Conservation (phyloP, 2,329 filamentous ascomycete genomes). For the Penicillium hordei region DNA sequence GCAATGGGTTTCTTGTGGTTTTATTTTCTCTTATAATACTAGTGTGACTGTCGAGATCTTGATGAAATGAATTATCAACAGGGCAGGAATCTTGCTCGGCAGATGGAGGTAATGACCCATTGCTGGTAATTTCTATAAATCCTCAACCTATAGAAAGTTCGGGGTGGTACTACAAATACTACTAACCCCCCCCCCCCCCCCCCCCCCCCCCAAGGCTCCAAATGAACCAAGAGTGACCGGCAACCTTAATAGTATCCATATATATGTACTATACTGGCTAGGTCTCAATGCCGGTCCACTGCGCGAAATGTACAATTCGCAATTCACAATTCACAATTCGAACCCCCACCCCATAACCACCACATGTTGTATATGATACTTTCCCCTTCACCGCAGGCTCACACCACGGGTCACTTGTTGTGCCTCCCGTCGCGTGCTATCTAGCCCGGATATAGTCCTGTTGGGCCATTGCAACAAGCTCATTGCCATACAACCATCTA, state of each 20-base stretch:
- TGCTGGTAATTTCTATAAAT: neutral
- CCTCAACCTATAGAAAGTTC: neutral
- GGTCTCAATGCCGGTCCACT: neutral
- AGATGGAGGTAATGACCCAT: neutral
- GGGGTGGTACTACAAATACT: neutral
- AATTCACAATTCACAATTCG: no score
- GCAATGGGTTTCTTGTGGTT: no score
- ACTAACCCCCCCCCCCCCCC: no score
- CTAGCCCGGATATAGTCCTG: no score
- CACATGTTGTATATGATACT: neutral
- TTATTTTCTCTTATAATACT: no score
- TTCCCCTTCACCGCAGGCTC: neutral
- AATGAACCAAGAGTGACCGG: neutral
- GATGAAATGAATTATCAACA: neutral
- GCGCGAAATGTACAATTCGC: neutral
- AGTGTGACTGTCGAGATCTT: neutral
- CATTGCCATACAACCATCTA: no score
- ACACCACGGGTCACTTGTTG: neutral
- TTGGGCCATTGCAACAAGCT: no score
- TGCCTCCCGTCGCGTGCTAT: no score
- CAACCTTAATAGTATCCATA: neutral
- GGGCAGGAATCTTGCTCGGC: neutral
- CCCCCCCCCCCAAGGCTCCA: no score
- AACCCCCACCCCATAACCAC: no score
- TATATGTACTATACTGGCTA: neutral